Conservation (phyloP, 805 yeast species). For the Candida peoriensis region DNA sequence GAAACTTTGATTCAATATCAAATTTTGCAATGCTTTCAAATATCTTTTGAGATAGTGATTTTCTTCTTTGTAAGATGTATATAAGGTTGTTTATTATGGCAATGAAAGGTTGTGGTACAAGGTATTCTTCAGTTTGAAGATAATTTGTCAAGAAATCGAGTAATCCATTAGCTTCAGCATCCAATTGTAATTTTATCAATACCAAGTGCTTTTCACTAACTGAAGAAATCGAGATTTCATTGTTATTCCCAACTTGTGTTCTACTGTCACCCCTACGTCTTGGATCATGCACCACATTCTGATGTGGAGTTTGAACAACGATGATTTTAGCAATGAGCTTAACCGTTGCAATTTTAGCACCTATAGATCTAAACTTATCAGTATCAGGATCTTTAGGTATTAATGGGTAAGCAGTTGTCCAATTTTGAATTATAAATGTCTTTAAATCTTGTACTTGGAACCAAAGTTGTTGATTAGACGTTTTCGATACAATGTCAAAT, state of each 20-base stretch:
- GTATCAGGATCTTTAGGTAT: slow-evolving; percentile 24
- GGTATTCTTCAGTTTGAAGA: slow-evolving; percentile 49
- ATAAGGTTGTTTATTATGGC: slow-evolving; percentile 65
- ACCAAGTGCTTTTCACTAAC: slow-evolving; percentile 52
- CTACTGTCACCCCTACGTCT: slow-evolving; percentile 16
- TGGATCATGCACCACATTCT: slow-evolving; percentile 18
- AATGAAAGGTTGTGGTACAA: slow-evolving; percentile 54
- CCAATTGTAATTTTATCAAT: slow-evolving; percentile 48
- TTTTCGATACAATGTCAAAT: slow-evolving; percentile 40
- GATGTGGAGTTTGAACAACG: slow-evolving; percentile 45
- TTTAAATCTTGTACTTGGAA: slow-evolving; percentile 49
- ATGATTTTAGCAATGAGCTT: slow-evolving; percentile 64
- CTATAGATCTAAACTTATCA: slow-evolving; percentile 42
- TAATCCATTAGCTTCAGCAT: slow-evolving; percentile 65
- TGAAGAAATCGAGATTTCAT: slow-evolving; percentile 20
- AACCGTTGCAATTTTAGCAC: slow-evolving; percentile 62
- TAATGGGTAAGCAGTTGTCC: slow-evolving; percentile 55
- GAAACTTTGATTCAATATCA: slow-evolving; percentile 53
- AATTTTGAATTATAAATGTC: slow-evolving; percentile 50
- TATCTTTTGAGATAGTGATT: slow-evolving; percentile 53
- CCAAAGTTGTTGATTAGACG: slow-evolving; percentile 46
- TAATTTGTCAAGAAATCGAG: slow-evolving; percentile 59
- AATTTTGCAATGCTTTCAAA: slow-evolving; percentile 55
- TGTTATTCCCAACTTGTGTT: slow-evolving; percentile 8
- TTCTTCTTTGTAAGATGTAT: slow-evolving; percentile 60